phyloP scores from a whole-genome alignment of 208 protist genomes.

The Trichomonas gallinae region DNA sequence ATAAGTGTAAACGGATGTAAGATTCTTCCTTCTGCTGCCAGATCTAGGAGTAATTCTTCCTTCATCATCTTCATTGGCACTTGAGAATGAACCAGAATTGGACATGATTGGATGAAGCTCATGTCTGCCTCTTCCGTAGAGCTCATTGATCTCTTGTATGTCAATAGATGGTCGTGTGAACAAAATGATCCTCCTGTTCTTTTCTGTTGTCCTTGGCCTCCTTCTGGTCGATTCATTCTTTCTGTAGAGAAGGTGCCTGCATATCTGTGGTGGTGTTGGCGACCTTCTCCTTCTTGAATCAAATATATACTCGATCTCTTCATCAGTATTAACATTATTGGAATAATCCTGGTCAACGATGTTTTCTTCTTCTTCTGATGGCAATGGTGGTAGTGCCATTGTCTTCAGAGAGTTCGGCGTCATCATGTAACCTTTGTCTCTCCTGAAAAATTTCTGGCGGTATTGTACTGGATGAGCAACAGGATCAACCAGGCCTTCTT shows the following conservation, averaged over 20 bases:
- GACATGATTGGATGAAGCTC: not conserved
- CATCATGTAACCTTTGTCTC: not conserved
- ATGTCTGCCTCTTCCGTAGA: not conserved
- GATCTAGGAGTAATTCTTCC: not conserved
- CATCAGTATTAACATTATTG: not conserved
- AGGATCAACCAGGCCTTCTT: not conserved
- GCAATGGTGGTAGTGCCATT: not conserved
- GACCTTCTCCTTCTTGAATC: not conserved
- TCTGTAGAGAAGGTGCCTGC: not conserved
- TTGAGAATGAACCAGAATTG: not conserved
- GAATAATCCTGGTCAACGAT: no score
- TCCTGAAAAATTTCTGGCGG: not conserved
- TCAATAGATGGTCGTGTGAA: not conserved
- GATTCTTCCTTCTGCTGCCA: not conserved
- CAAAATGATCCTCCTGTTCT: not conserved
- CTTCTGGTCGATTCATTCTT: not conserved
- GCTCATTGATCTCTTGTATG: not conserved
- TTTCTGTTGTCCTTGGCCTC: not conserved
- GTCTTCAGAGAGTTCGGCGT: not conserved
- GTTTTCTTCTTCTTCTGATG: no score
- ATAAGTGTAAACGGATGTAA: not conserved
- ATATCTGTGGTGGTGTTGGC: not conserved
- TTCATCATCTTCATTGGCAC: not conserved
- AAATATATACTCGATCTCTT: not conserved
- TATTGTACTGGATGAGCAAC: not conserved